These are phyloP conservation scores for Lentinus polychrous DNA, from an alignment of 1,284 basidiomycete species.

Conservation along the genomic window DNA sequence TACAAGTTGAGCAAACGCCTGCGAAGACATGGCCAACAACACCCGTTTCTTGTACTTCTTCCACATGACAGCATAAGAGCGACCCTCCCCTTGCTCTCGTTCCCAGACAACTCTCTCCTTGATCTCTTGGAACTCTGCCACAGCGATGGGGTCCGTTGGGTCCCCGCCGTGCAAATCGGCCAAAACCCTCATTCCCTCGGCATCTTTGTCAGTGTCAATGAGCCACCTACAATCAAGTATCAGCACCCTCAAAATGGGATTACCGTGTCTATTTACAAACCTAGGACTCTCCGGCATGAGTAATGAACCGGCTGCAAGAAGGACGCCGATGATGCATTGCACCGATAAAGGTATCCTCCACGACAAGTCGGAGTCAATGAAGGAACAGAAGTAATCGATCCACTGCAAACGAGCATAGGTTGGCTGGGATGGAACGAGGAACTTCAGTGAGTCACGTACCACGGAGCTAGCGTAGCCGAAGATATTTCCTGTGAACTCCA, in stretches of 20 bases:
- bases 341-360: conserved; percentile 84
- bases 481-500: conserved; percentile 95
- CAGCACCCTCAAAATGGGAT: background rate
- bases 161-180: conserved; percentile 88
- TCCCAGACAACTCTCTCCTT: conserved; percentile 79
- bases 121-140: conserved; percentile 89
- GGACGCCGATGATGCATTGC: conserved; percentile 84
- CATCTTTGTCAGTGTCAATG: conserved; percentile 84
- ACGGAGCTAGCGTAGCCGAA: conserved; percentile 94
- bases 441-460: conserved; percentile 41
- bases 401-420: conserved; percentile 48
- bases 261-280: conserved; percentile 29
- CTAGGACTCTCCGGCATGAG: conserved; percentile 91
- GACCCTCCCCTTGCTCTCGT: conserved; percentile 73
- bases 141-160: conserved; percentile 64
- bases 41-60: conserved; percentile 83
- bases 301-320: conserved; percentile 80
- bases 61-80: conserved; percentile 86
- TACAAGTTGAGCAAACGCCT: conserved; percentile 92
- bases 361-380: conserved; percentile 72
- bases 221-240: conserved; percentile 59
- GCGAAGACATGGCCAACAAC: conserved; percentile 94
- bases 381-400: conserved; percentile 94
- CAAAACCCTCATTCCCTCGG: conserved; percentile 82
- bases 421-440: background rate